These are phyloP conservation scores for Podospora tetraspora DNA, from an alignment of 495 filamentous ascomycete species.

Conservation along the genomic window DNA sequence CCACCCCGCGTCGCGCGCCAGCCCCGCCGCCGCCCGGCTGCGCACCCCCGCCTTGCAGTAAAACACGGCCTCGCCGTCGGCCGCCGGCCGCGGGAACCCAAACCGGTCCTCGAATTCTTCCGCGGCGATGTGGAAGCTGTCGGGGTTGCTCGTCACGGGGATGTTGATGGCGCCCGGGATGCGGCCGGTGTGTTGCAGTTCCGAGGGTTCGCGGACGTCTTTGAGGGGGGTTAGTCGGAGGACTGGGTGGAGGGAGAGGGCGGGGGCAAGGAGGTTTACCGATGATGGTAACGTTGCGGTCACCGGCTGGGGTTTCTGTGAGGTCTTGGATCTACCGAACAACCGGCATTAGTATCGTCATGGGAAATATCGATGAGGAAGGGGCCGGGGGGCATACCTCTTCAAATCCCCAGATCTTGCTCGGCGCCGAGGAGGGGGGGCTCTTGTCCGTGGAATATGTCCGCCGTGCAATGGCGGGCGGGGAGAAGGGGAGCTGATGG, in stretches of 20 bases:
- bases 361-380: too few relatives aligned
- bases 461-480: too few relatives aligned
- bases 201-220: conserved; percentile 83
- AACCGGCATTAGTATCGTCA: neutral
- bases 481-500: too few relatives aligned
- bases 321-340: neutral
- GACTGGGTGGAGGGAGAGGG: neutral
- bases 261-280: conserved; percentile 1
- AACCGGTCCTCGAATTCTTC: conserved; percentile 76
- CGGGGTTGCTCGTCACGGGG: conserved; percentile 69
- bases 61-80: conserved; percentile 63
- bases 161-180: conserved; percentile 80
- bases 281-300: conserved; percentile 12
- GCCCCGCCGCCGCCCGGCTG: conserved; percentile 68
- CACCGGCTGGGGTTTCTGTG: neutral
- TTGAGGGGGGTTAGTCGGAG: conserved; percentile 19
- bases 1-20: conserved; percentile 76
- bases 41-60: conserved; percentile 92
- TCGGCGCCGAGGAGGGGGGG: conserved; percentile 11
- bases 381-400: conserved; percentile 27
- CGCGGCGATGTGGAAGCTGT: conserved; percentile 64
- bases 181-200: conserved; percentile 60
- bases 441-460: conserved; percentile 6
- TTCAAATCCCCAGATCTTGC: conserved; percentile 45
- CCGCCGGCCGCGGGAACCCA: conserved; percentile 58